Conservation (phyloP, 2,329 filamentous ascomycete genomes). For the Phoma sp. region DNA sequence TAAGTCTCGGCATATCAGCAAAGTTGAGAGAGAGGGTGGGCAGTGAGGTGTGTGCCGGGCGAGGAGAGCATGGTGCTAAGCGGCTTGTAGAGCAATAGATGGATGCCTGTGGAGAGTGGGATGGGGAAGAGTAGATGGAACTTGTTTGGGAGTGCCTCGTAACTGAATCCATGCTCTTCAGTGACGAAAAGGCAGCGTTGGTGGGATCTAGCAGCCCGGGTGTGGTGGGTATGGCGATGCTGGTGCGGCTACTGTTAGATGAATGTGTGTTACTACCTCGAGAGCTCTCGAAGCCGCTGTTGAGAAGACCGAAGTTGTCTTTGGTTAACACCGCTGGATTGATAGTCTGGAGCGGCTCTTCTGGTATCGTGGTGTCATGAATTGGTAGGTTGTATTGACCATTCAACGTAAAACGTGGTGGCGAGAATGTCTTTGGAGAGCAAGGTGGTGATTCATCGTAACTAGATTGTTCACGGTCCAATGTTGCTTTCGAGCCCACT, state of each 20-base stretch:
- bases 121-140: conserved; percentile 21
- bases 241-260: conserved; percentile 17
- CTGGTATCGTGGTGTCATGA: conserved; percentile 40
- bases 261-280: conserved; percentile 15
- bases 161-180: conserved; percentile 12
- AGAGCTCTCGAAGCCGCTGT: conserved; percentile 20
- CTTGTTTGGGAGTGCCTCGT: conserved; percentile 22
- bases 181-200: conserved; percentile 27
- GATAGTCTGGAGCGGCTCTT: conserved; percentile 33
- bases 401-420: conserved; percentile 22
- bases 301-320: conserved; percentile 29
- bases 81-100: neutral
- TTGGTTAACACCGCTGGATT: conserved; percentile 35
- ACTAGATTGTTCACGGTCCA: conserved; percentile 13
- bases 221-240: conserved; percentile 21
- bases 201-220: conserved; percentile 29
- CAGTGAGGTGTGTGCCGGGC: conserved; percentile 28
- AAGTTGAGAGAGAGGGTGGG: conserved; percentile 32
- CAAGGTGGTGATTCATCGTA: conserved; percentile 46
- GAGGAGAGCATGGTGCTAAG: conserved; percentile 31
- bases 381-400: conserved; percentile 31
- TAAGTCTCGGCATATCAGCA: conserved; percentile 28
- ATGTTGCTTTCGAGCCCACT: conserved; percentile 19
- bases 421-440: conserved; percentile 47
- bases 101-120: conserved; percentile 11